Evolutionary conservation across 2,329 filamentous ascomycete genomes (phyloP), one percentile per base, ranked within the genome.

Genomic region (Exophiala xenobiotica): DNA sequence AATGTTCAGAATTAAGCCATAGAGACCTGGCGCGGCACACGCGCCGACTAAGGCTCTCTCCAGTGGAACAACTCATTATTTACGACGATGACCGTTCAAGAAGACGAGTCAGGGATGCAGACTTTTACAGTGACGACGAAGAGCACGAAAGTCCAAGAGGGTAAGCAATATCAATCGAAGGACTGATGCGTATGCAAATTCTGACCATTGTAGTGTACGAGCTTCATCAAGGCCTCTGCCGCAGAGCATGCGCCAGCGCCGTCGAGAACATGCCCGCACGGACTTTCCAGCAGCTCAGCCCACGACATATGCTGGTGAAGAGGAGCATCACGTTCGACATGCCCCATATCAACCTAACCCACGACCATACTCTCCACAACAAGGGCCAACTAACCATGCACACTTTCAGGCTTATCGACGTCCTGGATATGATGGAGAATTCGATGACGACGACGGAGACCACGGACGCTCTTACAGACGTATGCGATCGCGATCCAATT

Each of bases 301-400:
- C n/a, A n/a, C n/a, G n/a, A n/a, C n/a, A n/a, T n/a, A n/a, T n/a
- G n/a, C n/a, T n/a, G n/a, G n/a, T 22, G n/a, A 27, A 11, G 43
- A 43, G 26, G 23, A 26, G 14, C 38, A 12, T n/a, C 44, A 37
- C 37, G 12, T 20, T 16, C 19, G 19, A 23, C 35, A 16, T 9
- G n/a, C 31, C n/a, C 31, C n/a, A 35, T 14, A 35, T 8, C 31
- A 16, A 16, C n/a, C n/a, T 3, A 35, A 35, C 8, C 33, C 14
- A 4, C 29, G 24, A 4, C 7, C 26, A 11, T 55, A 55, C 42
- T 44, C 53, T 19, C 53, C 53, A 33, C 53, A 55, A 46, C 53
- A 38, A 14, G 53, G 53, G 12, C 35, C 6, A n/a, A 26, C 40
- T 7, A 26, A 14, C 7, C 27, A 35, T 6, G 6, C 23, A 8